These are phyloP conservation scores for Neurospora terricola DNA, from an alignment of 495 filamentous ascomycete species.

Conservation along the genomic window DNA sequence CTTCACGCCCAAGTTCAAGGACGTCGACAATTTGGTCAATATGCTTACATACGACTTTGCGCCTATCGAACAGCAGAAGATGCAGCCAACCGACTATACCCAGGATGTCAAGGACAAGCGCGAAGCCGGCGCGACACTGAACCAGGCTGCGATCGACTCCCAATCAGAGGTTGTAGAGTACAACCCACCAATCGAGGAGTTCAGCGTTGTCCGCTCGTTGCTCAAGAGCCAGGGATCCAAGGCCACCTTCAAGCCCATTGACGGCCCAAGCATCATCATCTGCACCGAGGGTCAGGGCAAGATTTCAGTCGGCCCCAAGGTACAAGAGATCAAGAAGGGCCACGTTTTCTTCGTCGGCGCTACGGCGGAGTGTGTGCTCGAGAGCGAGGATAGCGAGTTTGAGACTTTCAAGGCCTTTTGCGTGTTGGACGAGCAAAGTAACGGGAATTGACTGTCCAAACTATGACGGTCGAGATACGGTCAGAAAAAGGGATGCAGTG, in stretches of 20 bases:
- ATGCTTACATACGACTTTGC: slow-evolving; percentile 95
- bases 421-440: slow-evolving; percentile 49
- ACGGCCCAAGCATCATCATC: slow-evolving; percentile 85
- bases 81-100: slow-evolving; percentile 65
- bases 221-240: slow-evolving; percentile 62
- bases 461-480: background rate
- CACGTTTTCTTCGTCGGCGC: slow-evolving; percentile 92
- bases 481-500: background rate
- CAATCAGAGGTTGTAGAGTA: slow-evolving; percentile 63
- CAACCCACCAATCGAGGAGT: slow-evolving; percentile 95
- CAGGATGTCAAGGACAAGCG: background rate
- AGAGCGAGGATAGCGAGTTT: slow-evolving; percentile 60
- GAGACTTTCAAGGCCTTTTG: slow-evolving; percentile 94
- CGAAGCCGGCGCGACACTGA: slow-evolving; percentile 62
- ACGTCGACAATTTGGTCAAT: slow-evolving; percentile 77
- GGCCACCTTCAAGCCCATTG: slow-evolving; percentile 75
- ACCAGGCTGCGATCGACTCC: slow-evolving; percentile 65
- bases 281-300: slow-evolving; percentile 73
- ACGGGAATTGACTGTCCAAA: slow-evolving; percentile 10
- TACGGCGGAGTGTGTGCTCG: slow-evolving; percentile 71
- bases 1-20: slow-evolving; percentile 97
- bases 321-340: slow-evolving; percentile 57
- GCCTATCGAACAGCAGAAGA: slow-evolving; percentile 89
- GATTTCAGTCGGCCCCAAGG: slow-evolving; percentile 67
- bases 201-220: slow-evolving; percentile 76